Conservation (phyloP, 495 filamentous ascomycete species). For the Massariosphaeria phaeospora region DNA sequence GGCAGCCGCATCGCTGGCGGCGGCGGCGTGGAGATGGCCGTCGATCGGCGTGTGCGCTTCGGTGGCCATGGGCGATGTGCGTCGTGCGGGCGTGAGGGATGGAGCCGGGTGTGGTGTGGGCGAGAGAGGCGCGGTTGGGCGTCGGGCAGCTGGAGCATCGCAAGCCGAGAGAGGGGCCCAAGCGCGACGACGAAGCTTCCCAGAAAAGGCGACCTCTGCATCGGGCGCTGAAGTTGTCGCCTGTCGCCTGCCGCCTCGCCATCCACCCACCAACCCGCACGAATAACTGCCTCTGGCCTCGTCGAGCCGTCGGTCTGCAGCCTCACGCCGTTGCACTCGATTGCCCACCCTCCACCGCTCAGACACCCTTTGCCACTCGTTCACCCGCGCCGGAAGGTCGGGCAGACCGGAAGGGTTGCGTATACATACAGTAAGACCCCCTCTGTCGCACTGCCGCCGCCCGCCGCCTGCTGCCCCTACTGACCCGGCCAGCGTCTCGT, state of each 20-base stretch:
- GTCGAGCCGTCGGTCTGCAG: neutral
- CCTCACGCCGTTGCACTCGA: neutral
- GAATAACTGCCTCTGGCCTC: conserved; percentile 1
- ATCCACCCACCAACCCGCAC: too few species aligned
- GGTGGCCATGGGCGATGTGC: conserved; percentile 18
- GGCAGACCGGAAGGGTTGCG: conserved; percentile 17
- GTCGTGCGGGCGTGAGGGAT: conserved; percentile 3
- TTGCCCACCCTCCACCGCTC: conserved; percentile 1
- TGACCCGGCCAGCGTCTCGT: neutral
- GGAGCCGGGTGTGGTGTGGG: neutral
- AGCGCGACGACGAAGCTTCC: neutral
- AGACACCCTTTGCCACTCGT: conserved; percentile 13
- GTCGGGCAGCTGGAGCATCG: neutral
- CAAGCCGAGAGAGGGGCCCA: neutral
- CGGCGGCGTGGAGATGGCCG: neutral
- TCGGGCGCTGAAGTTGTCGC: neutral
- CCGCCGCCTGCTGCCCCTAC: neutral
- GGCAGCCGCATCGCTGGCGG: conserved; percentile 7
- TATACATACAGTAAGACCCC: conserved; percentile 24
- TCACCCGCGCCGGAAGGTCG: conserved; percentile 19
- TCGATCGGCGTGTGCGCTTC: conserved; percentile 12
- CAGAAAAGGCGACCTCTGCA: neutral
- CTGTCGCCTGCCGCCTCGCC: neutral
- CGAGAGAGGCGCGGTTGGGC: neutral
- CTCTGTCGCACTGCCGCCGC: conserved; percentile 2